These are phyloP conservation scores for Coelastrella sp. DNA, from an alignment of 139 green algal genomes.

Conservation along the genomic window DNA sequence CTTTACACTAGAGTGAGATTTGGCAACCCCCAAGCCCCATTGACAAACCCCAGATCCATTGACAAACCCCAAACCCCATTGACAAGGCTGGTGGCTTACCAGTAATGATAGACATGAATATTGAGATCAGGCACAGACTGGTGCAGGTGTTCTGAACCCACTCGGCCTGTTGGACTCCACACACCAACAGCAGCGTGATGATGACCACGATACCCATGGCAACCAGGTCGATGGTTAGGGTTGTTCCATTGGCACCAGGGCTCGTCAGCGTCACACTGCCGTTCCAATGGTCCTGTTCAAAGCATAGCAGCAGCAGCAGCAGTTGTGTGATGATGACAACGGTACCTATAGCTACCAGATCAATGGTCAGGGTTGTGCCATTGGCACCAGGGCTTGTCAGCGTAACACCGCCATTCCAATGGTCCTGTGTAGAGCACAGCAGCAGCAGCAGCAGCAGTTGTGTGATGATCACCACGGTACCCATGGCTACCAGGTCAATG, in stretches of 20 bases:
- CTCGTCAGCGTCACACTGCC: background rate
- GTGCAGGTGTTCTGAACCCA: conserved; percentile 38
- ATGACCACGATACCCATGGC: conserved; percentile 18
- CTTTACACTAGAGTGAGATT: too few relatives aligned
- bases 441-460: conserved; percentile 33
- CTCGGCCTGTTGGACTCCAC: conserved; percentile 22
- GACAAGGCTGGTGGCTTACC: too few relatives aligned
- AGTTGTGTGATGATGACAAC: too few relatives aligned
- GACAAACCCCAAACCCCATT: too few relatives aligned
- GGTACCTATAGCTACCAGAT: too few relatives aligned
- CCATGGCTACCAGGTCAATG: conserved; percentile 33
- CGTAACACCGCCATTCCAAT: too few relatives aligned
- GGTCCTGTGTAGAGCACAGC: too few relatives aligned
- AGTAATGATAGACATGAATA: conserved; percentile 40
- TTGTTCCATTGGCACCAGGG: background rate
- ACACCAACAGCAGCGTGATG: conserved; percentile 31
- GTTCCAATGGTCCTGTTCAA: conserved; percentile 1
- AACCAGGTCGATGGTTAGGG: conserved; percentile 34
- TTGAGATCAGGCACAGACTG: conserved; percentile 36
- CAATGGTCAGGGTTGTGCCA: too few relatives aligned
- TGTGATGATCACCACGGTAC: conserved; percentile 28
- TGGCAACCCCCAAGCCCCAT: too few relatives aligned
- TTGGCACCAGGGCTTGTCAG: too few relatives aligned
- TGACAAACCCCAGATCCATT: background rate
- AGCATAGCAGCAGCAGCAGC: too few relatives aligned